Evolutionary conservation across 768 basidiomycete genomes (phyloP).

Genomic region (Pleurotus sapidus): DNA sequence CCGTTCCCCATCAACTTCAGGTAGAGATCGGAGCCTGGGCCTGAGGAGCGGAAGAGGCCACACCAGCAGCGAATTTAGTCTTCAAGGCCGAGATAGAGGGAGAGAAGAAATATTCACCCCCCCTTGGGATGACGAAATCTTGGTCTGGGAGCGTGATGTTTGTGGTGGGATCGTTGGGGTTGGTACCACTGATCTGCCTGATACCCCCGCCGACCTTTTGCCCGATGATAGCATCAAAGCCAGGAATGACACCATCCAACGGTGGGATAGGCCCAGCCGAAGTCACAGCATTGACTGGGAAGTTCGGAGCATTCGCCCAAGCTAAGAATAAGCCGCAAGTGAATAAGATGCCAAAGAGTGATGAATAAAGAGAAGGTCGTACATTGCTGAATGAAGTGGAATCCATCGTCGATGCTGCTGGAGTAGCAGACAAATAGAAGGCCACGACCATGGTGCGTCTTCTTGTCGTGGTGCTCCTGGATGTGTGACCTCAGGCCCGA

Average conservation of each 20-base stretch:
- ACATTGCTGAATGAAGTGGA: constrained; percentile 41
- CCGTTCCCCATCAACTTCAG: not conserved
- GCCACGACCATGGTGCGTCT: constrained; percentile 46
- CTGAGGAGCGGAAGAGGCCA: not conserved
- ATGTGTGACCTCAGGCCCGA: constrained; percentile 48
- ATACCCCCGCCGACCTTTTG: constrained; percentile 18
- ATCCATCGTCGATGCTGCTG: constrained; percentile 35
- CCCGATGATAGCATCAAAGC: constrained; percentile 49
- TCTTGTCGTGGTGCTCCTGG: constrained; percentile 29
- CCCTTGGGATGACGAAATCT: constrained; percentile 38
- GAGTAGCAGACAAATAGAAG: constrained; percentile 45
- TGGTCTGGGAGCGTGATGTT: constrained; percentile 26
- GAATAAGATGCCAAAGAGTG: not conserved
- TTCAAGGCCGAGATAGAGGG: constrained; percentile 46
- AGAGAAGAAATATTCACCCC: constrained; percentile 54
- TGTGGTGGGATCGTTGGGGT: constrained; percentile 29
- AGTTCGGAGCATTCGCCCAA: constrained; percentile 35
- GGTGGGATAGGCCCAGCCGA: constrained; percentile 26
- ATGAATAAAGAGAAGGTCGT: constrained; percentile 9
- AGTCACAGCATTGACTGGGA: constrained; percentile 28
- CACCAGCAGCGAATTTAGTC: constrained; percentile 22
- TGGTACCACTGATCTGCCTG: constrained; percentile 9
- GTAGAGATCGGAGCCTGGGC: not conserved
- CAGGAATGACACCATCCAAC: constrained; percentile 21
- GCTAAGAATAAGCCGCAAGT: constrained; percentile 15